Evolutionary conservation across 306 rosid species (phyloP), one percentile per base, ranked within the genome.

Genomic region (Vigna trinervia): DNA sequence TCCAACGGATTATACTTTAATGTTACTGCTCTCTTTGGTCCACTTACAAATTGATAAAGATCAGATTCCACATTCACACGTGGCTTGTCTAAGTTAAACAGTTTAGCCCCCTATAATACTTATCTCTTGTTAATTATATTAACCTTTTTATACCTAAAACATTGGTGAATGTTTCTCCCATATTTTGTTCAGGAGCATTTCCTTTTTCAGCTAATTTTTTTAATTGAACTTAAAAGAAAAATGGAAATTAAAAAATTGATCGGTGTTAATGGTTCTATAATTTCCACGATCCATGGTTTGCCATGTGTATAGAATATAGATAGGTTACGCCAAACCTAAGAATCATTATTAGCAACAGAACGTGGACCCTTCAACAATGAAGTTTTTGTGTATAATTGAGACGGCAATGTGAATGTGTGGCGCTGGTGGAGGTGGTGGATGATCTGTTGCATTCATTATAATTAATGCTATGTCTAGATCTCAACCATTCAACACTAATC

Each of bases 351-450:
- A 57, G 69, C 26, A 69, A 23, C 81, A 57, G 45, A 30, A 6
- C 14, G 51, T 75, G 80, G 76, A 81, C 77, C 80, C 46, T 19
- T 53, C 19, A 39, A 59, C 20, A 59, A 15, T 66, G 50, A 38
- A 64, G 7, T 58, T 36, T 58, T n/a, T 36, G 22, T 4, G 50
- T 36, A 36, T 64, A 64, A 64, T 64, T 64, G 50, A 64, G 50
- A 14, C 54, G 32, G 61, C 71, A 36, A 59, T 15, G 57, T 30
- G 59, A 68, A 51, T 0, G 48, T 63, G 38, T 63, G 70, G 30
- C 28, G n/a, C 50, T 64, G 22, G 20, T 48, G 72, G 28, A 36
- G 12, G 53, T 20, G 57, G 70, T 53, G 70, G 71, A 39, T 65
- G 72, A 77, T 72, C 75, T 39, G 22, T 53, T 19, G 38, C 60